phyloP scores from a whole-genome alignment of 768 basidiomycete species.

The Melanogaster broomeanus region DNA sequence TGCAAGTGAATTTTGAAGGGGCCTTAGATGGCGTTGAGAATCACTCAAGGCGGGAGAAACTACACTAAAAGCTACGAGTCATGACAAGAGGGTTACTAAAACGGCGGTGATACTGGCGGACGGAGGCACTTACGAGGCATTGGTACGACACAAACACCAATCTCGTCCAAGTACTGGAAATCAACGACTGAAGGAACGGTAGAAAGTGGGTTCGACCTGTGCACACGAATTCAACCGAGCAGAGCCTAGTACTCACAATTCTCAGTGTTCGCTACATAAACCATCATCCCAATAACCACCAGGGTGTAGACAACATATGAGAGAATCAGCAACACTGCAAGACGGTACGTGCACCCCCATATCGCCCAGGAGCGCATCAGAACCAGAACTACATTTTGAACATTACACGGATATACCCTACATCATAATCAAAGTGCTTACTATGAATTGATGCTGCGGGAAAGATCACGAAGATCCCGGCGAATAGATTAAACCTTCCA shows the following conservation, averaged over 20 bases:
- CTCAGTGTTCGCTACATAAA: neutral
- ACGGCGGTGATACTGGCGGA: too few relatives aligned
- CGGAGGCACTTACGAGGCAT: slow-evolving; percentile 9
- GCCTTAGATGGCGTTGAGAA: too few relatives aligned
- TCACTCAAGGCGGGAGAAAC: too few relatives aligned
- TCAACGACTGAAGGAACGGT: too few relatives aligned
- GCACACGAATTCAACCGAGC: neutral
- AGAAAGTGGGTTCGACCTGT: neutral
- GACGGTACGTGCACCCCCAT: slow-evolving; percentile 8
- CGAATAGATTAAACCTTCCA: neutral
- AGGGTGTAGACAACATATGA: too few relatives aligned
- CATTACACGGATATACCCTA: neutral
- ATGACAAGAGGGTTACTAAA: neutral
- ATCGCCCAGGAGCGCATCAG: slow-evolving; percentile 19
- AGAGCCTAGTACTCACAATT: slow-evolving; percentile 1
- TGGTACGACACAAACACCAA: too few relatives aligned
- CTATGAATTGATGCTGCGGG: slow-evolving; percentile 8
- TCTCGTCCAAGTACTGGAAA: too few relatives aligned
- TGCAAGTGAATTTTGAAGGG: too few relatives aligned
- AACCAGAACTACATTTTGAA: slow-evolving; percentile 11
- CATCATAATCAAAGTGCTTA: neutral
- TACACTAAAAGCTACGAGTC: neutral
- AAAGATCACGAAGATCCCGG: neutral
- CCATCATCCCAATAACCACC: neutral
- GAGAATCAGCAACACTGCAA: neutral